These are phyloP conservation scores for Phytophthora citricola DNA, from an alignment of 352 stramenopile genomes.

Conservation along the genomic window DNA sequence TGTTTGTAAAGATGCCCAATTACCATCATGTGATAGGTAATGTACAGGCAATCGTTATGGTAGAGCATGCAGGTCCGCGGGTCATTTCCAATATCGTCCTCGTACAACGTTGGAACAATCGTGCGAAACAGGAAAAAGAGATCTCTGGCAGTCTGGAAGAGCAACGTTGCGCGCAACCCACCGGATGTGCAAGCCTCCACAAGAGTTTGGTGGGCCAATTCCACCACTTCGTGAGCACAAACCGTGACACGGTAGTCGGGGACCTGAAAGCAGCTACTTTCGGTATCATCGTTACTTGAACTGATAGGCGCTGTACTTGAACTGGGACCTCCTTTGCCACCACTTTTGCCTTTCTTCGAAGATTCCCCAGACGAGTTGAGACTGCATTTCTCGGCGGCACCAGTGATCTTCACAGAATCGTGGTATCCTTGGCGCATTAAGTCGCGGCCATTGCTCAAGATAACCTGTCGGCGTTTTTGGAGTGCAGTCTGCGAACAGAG, in stretches of 20 bases:
- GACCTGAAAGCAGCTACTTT: constrained; percentile 67
- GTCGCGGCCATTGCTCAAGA: constrained; percentile 58
- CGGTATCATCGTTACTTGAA: constrained; percentile 35
- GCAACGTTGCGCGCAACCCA: constrained; percentile 48
- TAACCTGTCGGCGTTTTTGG: constrained; percentile 68
- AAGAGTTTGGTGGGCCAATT: constrained; percentile 69
- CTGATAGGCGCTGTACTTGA: constrained; percentile 9
- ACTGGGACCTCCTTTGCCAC: constrained; percentile 4
- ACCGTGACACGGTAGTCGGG: constrained; percentile 69
- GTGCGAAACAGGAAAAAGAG: constrained; percentile 76
- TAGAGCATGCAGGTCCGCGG: constrained; percentile 75
- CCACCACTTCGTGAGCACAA: constrained; percentile 66
- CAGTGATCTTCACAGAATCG: constrained; percentile 66
- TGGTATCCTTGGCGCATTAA: constrained; percentile 68
- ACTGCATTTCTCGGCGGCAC: constrained; percentile 61
- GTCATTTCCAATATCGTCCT: constrained; percentile 72
- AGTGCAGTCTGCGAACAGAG: constrained; percentile 54
- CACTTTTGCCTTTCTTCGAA: constrained; percentile 47
- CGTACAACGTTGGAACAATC: constrained; percentile 72
- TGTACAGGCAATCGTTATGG: constrained; percentile 89
- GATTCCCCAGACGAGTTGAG: constrained; percentile 44
- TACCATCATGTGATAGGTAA: constrained; percentile 81
- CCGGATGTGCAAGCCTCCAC: constrained; percentile 62
- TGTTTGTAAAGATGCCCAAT: constrained; percentile 80
- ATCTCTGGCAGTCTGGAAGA: constrained; percentile 86